Evolutionary conservation across 495 filamentous ascomycete species (phyloP).

Genomic region (Staphylotrichum longicolle): DNA sequence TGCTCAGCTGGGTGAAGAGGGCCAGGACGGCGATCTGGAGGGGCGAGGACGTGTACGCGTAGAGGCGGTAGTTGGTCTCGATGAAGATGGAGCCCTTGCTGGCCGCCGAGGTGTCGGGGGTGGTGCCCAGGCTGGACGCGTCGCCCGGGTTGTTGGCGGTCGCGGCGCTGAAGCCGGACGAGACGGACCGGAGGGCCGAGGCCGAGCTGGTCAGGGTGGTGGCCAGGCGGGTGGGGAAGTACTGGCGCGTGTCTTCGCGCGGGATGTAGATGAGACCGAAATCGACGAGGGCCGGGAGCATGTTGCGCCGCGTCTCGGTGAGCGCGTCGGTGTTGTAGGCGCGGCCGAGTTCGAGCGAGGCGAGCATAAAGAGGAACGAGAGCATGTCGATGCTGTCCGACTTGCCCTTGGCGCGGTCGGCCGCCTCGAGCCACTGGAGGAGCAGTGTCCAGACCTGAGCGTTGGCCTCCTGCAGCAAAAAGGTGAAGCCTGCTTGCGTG

Average conservation of each 20-base stretch:
- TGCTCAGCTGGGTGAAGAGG: conserved; percentile 79
- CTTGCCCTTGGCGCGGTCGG: conserved; percentile 52
- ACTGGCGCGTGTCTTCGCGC: conserved; percentile 55
- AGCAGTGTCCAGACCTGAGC: conserved; percentile 95
- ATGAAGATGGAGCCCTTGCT: conserved; percentile 83
- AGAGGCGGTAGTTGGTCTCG: conserved; percentile 98
- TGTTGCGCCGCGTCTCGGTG: conserved; percentile 75
- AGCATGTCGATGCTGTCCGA: conserved; percentile 92
- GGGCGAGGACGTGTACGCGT: conserved; percentile 91
- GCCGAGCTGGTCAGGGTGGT: conserved; percentile 87
- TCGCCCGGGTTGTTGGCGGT: conserved; percentile 46
- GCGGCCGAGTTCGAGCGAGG: conserved; percentile 83
- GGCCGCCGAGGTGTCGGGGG: conserved; percentile 12
- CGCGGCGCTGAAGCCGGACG: conserved; percentile 50
- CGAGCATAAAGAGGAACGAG: conserved; percentile 94
- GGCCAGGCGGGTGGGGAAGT: conserved; percentile 91
- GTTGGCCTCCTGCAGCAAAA: conserved; percentile 90
- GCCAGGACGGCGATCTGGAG: conserved; percentile 92
- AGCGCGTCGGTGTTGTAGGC: conserved; percentile 81
- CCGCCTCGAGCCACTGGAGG: conserved; percentile 85
- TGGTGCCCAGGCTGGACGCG: conserved; percentile 42
- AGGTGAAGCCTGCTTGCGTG: conserved; percentile 88
- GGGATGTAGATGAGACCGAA: conserved; percentile 82
- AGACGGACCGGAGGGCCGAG: conserved; percentile 63
- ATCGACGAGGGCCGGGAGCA: conserved; percentile 80